phyloP scores from a whole-genome alignment of 148 eudicot species.

The Persicaria maculosa region DNA sequence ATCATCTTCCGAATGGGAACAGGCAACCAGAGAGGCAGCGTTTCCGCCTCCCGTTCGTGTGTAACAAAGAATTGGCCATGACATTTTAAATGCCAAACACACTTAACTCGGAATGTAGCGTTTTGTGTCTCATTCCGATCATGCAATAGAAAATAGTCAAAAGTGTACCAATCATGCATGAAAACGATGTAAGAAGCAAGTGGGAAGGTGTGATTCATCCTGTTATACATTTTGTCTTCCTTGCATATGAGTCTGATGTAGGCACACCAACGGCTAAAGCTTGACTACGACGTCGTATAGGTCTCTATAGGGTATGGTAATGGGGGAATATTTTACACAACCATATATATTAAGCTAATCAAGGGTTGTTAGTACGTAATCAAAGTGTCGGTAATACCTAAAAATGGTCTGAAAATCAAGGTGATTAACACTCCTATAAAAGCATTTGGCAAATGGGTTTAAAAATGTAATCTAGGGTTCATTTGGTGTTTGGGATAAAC shows the following conservation, averaged over 20 bases:
- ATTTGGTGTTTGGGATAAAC: too few species aligned
- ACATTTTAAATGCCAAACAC: not conserved
- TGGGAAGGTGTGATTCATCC: not conserved
- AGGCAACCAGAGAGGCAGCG: too few species aligned
- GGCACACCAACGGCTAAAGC: slow-evolving; percentile 2
- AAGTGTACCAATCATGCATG: not conserved
- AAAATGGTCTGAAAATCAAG: not conserved
- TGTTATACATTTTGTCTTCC: slow-evolving; percentile 1
- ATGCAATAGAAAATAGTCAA: not conserved
- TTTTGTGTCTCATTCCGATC: not conserved
- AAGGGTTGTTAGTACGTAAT: not conserved
- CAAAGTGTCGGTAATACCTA: not conserved
- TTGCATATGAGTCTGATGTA: not conserved
- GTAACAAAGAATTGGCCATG: too few species aligned
- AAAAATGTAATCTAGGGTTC: not conserved
- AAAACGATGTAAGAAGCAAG: slow-evolving; percentile 2
- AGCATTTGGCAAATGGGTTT: not conserved
- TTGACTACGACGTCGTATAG: slow-evolving; percentile 7
- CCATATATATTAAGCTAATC: not conserved
- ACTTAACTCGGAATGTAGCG: not conserved
- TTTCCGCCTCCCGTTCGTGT: too few species aligned
- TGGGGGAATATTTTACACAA: not conserved
- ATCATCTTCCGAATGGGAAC: too few species aligned
- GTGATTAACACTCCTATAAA: too few species aligned
- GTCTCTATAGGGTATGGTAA: not conserved